Base-by-base conservation (phyloP, 768 basidiomycete genomes). In the Gyrodon lividus region DNA sequence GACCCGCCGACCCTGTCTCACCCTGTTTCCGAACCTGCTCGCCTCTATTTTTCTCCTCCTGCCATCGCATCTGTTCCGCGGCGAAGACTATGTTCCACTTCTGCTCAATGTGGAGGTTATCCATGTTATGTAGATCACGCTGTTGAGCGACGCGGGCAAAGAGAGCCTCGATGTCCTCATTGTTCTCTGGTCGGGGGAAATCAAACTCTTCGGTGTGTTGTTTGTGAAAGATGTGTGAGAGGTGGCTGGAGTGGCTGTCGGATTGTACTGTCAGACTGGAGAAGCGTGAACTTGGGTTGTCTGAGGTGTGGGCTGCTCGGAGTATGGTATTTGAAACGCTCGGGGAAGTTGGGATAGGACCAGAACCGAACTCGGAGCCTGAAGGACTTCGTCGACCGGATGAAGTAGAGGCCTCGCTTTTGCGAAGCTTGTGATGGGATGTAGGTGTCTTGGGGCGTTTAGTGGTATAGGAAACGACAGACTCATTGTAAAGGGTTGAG, bases 81-180 rank as follows among this genome's bases (percentile, higher is more conserved):
- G 83, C 89, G 64, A 87, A 80, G 6, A 99, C 87, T 64, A 98
- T 82, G 57, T 77, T 76, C 95, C 96, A 99, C 72, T 98, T 98
- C 68, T 92, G 90, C 26, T 92, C 87, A 20, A 89, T 77, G 14
- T 81, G 60, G 50, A 91, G 72, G 52, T 77, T 70, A 8, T 81
- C 79, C 23, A 86, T 70, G 22, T 82, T 81, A 10, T 70, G 78
- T 22, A 91, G 67, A 58, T 82, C 87, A 38, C 92, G 81, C 23
- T 80, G 84, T 37, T 80, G 79, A 60, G 82, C 81, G 48, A 97
- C 81, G 48, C 84, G 81, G 56, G 89, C 81, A 66, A 97, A 98
- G 43, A 94, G 72, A 5, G 69, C 74, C 65, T 95, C 86, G 22
- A 98, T 86, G 48, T 92, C 87, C 40, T 82, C 79, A 52, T 90